Percentiles rank a stretch among this genome's conserved stretches.
phyloP scores from a whole-genome alignment of 2,329 filamentous ascomycete species.

The Cladosporium oxysporum region DNA sequence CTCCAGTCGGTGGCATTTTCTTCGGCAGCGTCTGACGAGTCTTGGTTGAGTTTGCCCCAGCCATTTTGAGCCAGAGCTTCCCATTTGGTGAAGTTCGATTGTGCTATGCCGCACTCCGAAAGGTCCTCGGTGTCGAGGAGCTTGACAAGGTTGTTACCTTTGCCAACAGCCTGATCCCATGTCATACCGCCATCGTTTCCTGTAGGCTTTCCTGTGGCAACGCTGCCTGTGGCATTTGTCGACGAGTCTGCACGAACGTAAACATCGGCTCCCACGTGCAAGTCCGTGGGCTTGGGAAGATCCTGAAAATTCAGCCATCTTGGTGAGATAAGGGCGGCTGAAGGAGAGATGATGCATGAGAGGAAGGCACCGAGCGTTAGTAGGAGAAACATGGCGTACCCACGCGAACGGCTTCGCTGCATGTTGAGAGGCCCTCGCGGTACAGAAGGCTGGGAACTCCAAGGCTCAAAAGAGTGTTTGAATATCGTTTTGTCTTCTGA shows the following conservation, averaged over 20 bases:
- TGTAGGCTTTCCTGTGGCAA: background rate
- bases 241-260: background rate
- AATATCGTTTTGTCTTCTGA: background rate
- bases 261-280: background rate
- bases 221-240: background rate
- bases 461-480: background rate
- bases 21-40: background rate
- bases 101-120: background rate
- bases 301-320: background rate
- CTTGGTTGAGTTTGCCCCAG: background rate
- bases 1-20: background rate
- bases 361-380: background rate
- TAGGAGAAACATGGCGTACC: background rate
- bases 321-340: background rate
- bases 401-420: background rate
- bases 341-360: background rate
- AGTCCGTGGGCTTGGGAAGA: background rate
- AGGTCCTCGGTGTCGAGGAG: background rate
- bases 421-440: background rate
- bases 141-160: conserved; percentile 4
- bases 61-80: background rate
- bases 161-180: conserved; percentile 4
- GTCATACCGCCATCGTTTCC: background rate
- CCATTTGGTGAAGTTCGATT: conserved; percentile 13
- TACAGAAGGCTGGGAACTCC: background rate